Percentiles rank a stretch among this genome's conserved stretches.
Conservation (phyloP, 331 rosid species). For the Ulmus americana region DNA sequence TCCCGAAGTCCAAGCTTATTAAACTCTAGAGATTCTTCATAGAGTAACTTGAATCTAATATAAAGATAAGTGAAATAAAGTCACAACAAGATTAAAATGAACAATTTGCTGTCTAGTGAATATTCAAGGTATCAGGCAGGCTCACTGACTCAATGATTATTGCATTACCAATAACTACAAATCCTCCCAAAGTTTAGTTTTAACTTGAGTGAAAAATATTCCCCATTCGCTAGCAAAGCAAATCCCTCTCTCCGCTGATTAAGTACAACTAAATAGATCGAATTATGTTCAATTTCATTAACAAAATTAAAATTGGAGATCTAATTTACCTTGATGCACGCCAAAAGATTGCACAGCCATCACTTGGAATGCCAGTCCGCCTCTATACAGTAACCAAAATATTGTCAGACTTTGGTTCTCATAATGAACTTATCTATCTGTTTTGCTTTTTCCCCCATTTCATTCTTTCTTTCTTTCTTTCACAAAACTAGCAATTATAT, state of each 20-base stretch:
- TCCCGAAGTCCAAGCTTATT: constrained; percentile 86
- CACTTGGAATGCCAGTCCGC: constrained; percentile 77
- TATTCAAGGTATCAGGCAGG: not conserved
- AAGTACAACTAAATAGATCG: constrained; percentile 13
- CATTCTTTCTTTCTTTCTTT: not conserved
- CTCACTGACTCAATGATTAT: not conserved
- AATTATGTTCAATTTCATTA: not conserved
- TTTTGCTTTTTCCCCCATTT: not conserved
- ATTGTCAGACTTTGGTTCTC: constrained; percentile 30
- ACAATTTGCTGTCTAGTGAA: not conserved
- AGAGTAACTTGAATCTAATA: constrained; percentile 63
- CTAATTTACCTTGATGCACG: constrained; percentile 65
- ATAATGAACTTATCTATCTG: not conserved
- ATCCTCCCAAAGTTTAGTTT: not conserved
- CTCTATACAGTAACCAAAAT: constrained; percentile 52
- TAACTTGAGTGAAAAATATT: not conserved
- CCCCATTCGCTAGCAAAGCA: not conserved
- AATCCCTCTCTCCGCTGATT: not conserved
- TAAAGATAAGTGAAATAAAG: not conserved
- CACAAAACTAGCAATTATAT: constrained; percentile 4
- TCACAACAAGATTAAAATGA: constrained; percentile 3
- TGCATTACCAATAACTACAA: not conserved
- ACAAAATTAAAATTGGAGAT: constrained; percentile 6
- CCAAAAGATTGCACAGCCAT: constrained; percentile 97
- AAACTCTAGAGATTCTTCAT: constrained; percentile 78